These are phyloP conservation scores for Xenoacremonium recifei DNA, from an alignment of 2,329 filamentous ascomycete species.

Conservation along the genomic window DNA sequence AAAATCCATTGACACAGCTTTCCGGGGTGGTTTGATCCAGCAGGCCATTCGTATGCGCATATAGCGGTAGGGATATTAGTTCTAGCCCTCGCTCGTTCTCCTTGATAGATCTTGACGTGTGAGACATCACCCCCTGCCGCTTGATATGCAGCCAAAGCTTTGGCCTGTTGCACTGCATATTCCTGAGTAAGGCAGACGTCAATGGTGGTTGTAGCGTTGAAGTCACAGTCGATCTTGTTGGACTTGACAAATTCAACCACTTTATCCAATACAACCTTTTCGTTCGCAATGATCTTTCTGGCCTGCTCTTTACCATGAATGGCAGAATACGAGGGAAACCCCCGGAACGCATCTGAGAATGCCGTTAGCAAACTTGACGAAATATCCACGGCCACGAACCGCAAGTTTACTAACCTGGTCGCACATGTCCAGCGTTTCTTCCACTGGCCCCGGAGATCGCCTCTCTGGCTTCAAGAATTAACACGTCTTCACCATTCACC, in stretches of 20 bases:
- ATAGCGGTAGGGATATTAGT: slow-evolving; percentile 37
- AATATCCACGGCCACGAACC: no score
- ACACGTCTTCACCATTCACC: slow-evolving; percentile 30
- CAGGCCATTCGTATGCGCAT: slow-evolving; percentile 51
- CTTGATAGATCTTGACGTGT: slow-evolving; percentile 2
- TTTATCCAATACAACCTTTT: slow-evolving; percentile 17
- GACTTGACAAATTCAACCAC: slow-evolving; percentile 40
- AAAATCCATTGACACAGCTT: slow-evolving; percentile 49
- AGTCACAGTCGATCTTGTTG: slow-evolving; percentile 43
- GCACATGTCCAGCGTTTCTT: slow-evolving; percentile 43
- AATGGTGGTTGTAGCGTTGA: slow-evolving; percentile 44
- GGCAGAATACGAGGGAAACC: slow-evolving; percentile 28
- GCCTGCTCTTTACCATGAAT: slow-evolving; percentile 10
- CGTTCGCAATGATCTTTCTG: slow-evolving; percentile 1
- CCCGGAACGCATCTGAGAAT: slow-evolving; percentile 49
- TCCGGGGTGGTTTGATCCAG: slow-evolving; percentile 47
- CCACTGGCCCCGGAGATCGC: slow-evolving; percentile 43
- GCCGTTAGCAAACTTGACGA: no score
- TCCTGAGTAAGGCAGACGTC: slow-evolving; percentile 47
- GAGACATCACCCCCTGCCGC: slow-evolving; percentile 5
- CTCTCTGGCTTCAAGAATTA: slow-evolving; percentile 43
- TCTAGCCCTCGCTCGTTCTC: slow-evolving; percentile 14
- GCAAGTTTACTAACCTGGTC: no score
- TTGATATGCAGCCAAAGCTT: slow-evolving; percentile 27
- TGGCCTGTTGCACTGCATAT: slow-evolving; percentile 38